These are phyloP conservation scores for Zymoseptoria brevis DNA, from an alignment of 2,329 filamentous ascomycete genomes.

Conservation along the genomic window DNA sequence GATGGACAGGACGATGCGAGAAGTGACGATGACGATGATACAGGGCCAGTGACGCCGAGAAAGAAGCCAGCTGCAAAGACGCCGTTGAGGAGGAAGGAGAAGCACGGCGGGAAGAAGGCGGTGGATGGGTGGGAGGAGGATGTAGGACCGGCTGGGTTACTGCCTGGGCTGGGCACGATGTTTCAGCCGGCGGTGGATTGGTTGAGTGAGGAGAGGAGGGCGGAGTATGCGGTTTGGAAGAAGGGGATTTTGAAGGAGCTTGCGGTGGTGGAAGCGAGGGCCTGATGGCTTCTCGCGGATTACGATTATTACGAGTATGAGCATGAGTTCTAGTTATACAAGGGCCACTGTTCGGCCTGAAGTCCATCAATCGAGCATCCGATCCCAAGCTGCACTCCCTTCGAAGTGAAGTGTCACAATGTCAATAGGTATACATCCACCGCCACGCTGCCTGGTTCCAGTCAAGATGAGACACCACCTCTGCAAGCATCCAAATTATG, in stretches of 20 bases:
- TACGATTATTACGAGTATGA: neutral
- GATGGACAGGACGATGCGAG: slow-evolving; percentile 8
- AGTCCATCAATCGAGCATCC: neutral
- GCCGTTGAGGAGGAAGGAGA: slow-evolving; percentile 29
- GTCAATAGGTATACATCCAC: neutral
- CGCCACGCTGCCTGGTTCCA: neutral
- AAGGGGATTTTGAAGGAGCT: slow-evolving; percentile 51
- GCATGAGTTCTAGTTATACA: neutral
- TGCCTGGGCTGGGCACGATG: slow-evolving; percentile 55
- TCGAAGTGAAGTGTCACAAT: neutral
- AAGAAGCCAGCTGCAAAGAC: slow-evolving; percentile 23
- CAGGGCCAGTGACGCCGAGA: slow-evolving; percentile 8
- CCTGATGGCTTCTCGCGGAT: neutral
- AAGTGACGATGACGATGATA: slow-evolving; percentile 1
- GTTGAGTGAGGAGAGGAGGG: slow-evolving; percentile 54
- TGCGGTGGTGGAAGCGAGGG: slow-evolving; percentile 18
- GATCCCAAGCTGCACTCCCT: neutral
- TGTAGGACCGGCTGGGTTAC: slow-evolving; percentile 24
- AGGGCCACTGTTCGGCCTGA: neutral
- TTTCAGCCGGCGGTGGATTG: slow-evolving; percentile 68
- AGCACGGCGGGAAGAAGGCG: slow-evolving; percentile 20
- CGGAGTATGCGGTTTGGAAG: slow-evolving; percentile 60
- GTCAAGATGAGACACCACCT: neutral
- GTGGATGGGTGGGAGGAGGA: slow-evolving; percentile 14
- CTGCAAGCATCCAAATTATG: neutral